These are phyloP conservation scores for Chionographis japonica DNA, from an alignment of 106 monocot species.

Conservation along the genomic window DNA sequence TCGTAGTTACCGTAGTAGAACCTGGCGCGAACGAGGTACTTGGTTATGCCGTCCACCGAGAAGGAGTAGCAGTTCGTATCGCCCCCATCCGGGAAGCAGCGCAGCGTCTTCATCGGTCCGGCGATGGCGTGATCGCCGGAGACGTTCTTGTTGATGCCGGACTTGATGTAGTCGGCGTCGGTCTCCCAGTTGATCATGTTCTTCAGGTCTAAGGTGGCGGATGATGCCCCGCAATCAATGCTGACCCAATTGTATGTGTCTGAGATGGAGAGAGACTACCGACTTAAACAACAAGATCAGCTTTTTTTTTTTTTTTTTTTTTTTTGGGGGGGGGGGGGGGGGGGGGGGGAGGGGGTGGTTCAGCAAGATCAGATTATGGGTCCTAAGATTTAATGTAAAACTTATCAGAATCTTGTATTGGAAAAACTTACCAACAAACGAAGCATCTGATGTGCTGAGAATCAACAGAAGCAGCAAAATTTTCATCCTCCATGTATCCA, in stretches of 20 bases:
- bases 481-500: too few species aligned
- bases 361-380: too few species aligned
- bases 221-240: not conserved
- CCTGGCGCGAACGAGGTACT: conserved; percentile 2
- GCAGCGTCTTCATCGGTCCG: not conserved
- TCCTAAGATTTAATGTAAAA: too few species aligned
- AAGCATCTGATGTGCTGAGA: too few species aligned
- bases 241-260: not conserved
- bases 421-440: too few species aligned
- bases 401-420: too few species aligned
- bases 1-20: conserved; percentile 24
- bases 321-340: too few species aligned
- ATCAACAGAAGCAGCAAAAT: too few species aligned
- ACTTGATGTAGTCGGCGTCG: not conserved
- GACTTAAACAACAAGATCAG: too few species aligned
- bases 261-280: not conserved
- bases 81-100: not conserved
- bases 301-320: too few species aligned
- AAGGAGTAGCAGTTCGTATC: conserved; percentile 19
- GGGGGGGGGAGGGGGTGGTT: too few species aligned
- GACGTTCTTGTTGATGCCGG: not conserved
- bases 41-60: not conserved
- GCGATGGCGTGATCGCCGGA: not conserved
- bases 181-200: not conserved
- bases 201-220: not conserved